These are phyloP conservation scores for Rhizopogon sp. DNA, from an alignment of 768 basidiomycete genomes.

Conservation along the genomic window DNA sequence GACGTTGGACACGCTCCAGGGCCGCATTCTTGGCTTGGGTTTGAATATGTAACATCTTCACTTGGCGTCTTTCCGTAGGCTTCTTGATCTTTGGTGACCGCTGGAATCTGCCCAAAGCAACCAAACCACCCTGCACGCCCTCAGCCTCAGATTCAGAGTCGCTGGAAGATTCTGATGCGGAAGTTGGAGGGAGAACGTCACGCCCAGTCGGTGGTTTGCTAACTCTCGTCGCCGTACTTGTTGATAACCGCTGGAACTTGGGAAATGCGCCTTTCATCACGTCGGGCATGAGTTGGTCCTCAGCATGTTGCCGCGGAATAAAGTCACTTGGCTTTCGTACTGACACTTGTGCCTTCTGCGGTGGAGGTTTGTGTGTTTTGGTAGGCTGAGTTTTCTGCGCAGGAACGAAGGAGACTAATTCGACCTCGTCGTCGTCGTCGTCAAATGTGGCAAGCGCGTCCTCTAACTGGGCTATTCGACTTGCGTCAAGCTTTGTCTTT, in stretches of 20 bases:
- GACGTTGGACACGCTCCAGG: conserved; percentile 46
- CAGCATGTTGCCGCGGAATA: conserved; percentile 5
- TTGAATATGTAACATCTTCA: conserved; percentile 58
- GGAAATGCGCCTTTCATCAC: conserved; percentile 33
- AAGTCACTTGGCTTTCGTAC: not conserved
- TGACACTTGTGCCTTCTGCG: conserved; percentile 17
- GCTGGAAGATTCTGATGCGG: conserved; percentile 34
- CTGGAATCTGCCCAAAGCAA: conserved; percentile 53
- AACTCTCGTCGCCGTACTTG: conserved; percentile 24
- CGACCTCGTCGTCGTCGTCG: conserved; percentile 56
- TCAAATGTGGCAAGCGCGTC: conserved; percentile 62
- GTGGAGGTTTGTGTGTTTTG: conserved; percentile 10
- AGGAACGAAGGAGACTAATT: conserved; percentile 39
- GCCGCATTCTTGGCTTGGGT: conserved; percentile 36
- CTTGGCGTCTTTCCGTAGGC: conserved; percentile 51
- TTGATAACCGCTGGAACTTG: conserved; percentile 35
- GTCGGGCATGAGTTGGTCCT: conserved; percentile 29
- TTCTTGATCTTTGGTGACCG: conserved; percentile 58
- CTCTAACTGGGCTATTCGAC: conserved; percentile 61
- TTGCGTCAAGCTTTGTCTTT: conserved; percentile 48
- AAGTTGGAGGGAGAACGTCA: conserved; percentile 2
- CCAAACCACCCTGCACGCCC: conserved; percentile 40
- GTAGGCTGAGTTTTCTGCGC: conserved; percentile 5
- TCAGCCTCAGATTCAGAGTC: conserved; percentile 47
- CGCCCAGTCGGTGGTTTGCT: conserved; percentile 23